Evolutionary conservation across 306 rosid genomes (phyloP).

Genomic region (Begonia loranthoides): DNA sequence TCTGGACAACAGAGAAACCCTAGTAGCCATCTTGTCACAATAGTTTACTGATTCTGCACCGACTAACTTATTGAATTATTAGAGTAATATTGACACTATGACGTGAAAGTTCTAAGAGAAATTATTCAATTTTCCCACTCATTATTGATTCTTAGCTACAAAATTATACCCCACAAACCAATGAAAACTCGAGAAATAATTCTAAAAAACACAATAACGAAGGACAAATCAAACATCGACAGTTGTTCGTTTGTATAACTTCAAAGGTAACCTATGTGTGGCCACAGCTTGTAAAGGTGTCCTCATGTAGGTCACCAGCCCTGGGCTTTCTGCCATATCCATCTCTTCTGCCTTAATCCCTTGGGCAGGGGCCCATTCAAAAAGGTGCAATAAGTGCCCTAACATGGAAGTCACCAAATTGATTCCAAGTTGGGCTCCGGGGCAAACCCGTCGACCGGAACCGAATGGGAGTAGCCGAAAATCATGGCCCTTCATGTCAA

Average conservation of each 20-base stretch:
- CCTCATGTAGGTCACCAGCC: conserved; percentile 53
- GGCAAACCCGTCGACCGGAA: conserved; percentile 66
- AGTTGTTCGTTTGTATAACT: conserved; percentile 42
- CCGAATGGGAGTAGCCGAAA: conserved; percentile 61
- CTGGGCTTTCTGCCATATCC: conserved; percentile 62
- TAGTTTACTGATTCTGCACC: no score
- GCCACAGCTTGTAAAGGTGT: conserved; percentile 43
- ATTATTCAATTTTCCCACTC: no score
- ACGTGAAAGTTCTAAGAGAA: no score
- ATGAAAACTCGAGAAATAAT: no score
- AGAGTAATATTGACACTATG: no score
- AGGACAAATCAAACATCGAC: conserved; percentile 2
- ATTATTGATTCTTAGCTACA: no score
- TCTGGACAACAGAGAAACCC: no score
- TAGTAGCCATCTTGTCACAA: no score
- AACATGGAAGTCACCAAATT: conserved; percentile 58
- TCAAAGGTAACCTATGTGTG: conserved; percentile 50
- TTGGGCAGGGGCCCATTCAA: conserved; percentile 33
- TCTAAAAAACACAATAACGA: no score
- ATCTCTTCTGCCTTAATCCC: conserved; percentile 39
- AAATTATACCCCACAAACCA: no score
- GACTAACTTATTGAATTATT: no score
- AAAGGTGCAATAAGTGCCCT: conserved; percentile 69
- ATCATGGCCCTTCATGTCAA: conserved; percentile 79
- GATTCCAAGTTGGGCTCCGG: conserved; percentile 68